These are phyloP conservation scores for Amauroascus verrucosus DNA, from an alignment of 2,329 filamentous ascomycete species.

Conservation along the genomic window DNA sequence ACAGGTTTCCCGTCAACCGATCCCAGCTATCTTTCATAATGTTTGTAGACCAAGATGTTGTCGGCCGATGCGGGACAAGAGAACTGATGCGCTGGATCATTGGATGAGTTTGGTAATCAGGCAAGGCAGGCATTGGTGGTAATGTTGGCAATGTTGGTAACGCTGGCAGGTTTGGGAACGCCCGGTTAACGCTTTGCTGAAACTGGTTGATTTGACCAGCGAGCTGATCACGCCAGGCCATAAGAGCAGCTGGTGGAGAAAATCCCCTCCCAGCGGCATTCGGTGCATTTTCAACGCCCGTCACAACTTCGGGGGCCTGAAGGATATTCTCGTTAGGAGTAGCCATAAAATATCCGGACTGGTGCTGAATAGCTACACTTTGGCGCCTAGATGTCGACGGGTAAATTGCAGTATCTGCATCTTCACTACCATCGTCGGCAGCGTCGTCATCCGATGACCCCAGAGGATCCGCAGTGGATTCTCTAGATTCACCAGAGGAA, in stretches of 20 bases:
- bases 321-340: constrained; percentile 17
- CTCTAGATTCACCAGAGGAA: constrained; percentile 36
- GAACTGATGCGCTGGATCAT: constrained; percentile 64
- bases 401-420: constrained; percentile 19
- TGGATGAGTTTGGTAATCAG: constrained; percentile 63
- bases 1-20: constrained; percentile 45
- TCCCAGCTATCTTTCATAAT: constrained; percentile 48
- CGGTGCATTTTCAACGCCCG: constrained; percentile 22
- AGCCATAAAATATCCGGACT: constrained; percentile 17
- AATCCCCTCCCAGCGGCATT: constrained; percentile 27
- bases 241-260: constrained; percentile 53
- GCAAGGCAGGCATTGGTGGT: constrained; percentile 53
- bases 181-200: constrained; percentile 58
- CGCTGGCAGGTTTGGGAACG: constrained; percentile 51
- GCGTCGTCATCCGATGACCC: constrained; percentile 23
- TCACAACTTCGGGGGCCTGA: constrained; percentile 15
- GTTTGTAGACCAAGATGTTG: constrained; percentile 32
- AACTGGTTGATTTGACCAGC: constrained; percentile 65
- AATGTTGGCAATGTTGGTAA: constrained; percentile 54
- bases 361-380: constrained; percentile 28
- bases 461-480: constrained; percentile 31
- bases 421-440: constrained; percentile 24
- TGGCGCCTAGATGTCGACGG: constrained; percentile 28
- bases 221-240: constrained; percentile 63
- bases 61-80: constrained; percentile 58